Base-by-base conservation (phyloP, 805 yeast species). In the Kodamaea restingae region DNA sequence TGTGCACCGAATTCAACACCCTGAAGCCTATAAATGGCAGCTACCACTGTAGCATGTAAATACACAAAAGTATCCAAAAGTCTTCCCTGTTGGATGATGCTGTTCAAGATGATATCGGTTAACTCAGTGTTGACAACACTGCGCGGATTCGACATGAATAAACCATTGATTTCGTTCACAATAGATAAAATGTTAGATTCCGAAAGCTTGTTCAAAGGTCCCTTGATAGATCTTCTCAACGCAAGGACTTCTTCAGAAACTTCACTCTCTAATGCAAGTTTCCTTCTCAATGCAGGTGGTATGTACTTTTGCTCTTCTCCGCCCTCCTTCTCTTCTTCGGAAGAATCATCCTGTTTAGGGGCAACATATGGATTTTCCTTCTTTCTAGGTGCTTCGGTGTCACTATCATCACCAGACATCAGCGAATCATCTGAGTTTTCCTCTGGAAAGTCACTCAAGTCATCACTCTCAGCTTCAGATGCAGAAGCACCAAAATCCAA, bases 1-100 rank as follows among this genome's bases (percentile, higher is more conserved):
- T 68, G 75, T 0, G 97, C 98, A 43, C 96, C 97, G 58, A 88
- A 84, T 45, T 88, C 96, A 27, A 81, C 77, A 15, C 98, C 98
- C 49, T 85, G 84, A 15, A 80, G 53, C 44, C 84, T 73, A 62
- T 84, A 88, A 17, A 93, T 58, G 1, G 95, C 82, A 15, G 81
- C 81, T 2, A 81, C 75, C 6, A 88, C 69, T 4, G 88, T 81
- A 1, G 95, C 84, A 58, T 91, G 90, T 22, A 86, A 70, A 44
- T 84, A 75, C 28, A 90, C 77, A 56, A 88, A 87, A 1, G 84
- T 76, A 46, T 90, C 97, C 35, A 88, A 63, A 36, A 88, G 62
- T 34, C 84, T 73, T 3, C 82, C 81, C 20, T 81, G 82, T 36
- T 67, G 63, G 7, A 75, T 61, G 10, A 88, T 73, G 45, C 86